Evolutionary conservation across 495 filamentous ascomycete genomes (phyloP), one percentile per base, ranked within the genome.

Genomic region (Aspergillus coremiiformis): DNA sequence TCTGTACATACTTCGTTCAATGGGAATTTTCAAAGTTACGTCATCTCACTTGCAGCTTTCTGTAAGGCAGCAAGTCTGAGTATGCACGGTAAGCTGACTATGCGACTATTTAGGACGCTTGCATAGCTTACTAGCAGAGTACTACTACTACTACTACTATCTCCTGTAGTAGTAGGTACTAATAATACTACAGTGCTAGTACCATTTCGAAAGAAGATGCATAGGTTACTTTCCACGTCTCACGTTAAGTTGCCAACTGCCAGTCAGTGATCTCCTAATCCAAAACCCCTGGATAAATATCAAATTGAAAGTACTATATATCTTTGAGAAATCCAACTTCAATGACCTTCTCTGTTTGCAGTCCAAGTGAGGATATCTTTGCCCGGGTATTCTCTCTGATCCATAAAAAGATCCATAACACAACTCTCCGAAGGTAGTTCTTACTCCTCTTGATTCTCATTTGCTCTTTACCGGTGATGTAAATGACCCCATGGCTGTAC

Each of bases 401-500:
- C 78, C 81, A 87, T 37, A 89, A 61, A 56, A 87, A 89, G 0
- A 72, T 63, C 39, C 63, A 68, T 46, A 89, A 60, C 7, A 82
- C 32, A 0, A 78, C 20, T 37, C 60, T 73, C 11, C 82, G 67
- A 26, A 71, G 44, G 29, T 75, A 59, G 23, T 76, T 70, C 20
- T 70, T 74, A 6, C 64, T 67, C 6, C 52, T 35, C 43, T 66
- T 67, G 54, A 88, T 73, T 17, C 68, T 68, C 75, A 89, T 76
- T 68, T 86, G 77, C 55, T 88, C 85, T 61, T 89, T 89, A 14
- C 85, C 85, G 14, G 88, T 72, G 19, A 89, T 75, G 57, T 89
- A 87, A 32, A 86, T 63, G 26, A 85, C 73, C 56, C 84, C 82
- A 23, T 72, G 72, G n/a, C 74, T 71, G 51, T 76, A 84, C 1